A percentile compares a stretch with the other conserved stretches of the same genome.
Conservation (phyloP, 768 basidiomycete species). For the Leucocoprinus birnbaumii region DNA sequence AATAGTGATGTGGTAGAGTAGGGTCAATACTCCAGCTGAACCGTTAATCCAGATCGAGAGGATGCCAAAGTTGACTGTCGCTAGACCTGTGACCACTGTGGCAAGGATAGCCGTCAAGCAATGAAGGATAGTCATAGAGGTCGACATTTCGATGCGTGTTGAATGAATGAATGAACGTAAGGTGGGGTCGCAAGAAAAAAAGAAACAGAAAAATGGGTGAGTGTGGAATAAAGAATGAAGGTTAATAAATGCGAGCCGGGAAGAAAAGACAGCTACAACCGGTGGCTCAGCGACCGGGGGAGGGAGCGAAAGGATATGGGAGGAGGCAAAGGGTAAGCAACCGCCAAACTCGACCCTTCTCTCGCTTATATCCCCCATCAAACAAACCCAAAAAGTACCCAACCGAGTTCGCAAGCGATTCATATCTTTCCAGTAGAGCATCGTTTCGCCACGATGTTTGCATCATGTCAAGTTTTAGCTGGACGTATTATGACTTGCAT, state of each 20-base stretch:
- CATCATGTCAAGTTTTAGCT: not conserved
- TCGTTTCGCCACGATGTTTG: not conserved
- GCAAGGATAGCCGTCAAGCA: conserved; percentile 5
- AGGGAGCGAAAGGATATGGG: not conserved
- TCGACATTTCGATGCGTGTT: too few species aligned
- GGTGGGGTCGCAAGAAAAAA: too few species aligned
- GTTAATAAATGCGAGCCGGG: not conserved
- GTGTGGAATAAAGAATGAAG: too few species aligned
- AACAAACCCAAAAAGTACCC: not conserved
- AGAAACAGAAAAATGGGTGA: not conserved
- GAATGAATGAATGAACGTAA: not conserved
- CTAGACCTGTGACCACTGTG: conserved; percentile 10
- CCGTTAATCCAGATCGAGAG: conserved; percentile 24
- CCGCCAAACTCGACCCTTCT: not conserved
- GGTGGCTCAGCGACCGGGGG: conserved; percentile 1
- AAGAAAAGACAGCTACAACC: not conserved
- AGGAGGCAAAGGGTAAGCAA: not conserved
- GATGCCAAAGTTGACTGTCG: conserved; percentile 25
- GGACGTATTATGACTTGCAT: too few species aligned
- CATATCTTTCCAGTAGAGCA: not conserved
- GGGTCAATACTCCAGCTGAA: conserved; percentile 16
- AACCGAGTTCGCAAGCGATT: not conserved
- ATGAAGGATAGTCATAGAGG: not conserved
- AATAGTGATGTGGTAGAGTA: conserved; percentile 18
- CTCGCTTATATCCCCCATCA: not conserved